phyloP scores from a whole-genome alignment of 495 filamentous ascomycete genomes.

The Geopyxis carbonaria region DNA sequence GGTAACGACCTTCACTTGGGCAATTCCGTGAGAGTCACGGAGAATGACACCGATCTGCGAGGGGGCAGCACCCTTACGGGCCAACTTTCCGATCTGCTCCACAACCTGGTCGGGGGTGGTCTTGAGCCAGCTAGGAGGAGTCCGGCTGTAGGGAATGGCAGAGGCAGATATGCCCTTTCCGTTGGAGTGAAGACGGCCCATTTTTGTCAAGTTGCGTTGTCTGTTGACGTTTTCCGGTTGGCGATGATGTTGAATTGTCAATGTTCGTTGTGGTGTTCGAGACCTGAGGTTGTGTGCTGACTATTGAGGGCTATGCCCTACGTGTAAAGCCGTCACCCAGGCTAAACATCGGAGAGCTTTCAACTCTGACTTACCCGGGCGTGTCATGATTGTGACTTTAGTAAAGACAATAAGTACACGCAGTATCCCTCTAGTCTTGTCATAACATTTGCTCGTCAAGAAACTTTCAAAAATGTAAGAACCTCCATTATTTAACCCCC shows the following conservation, averaged over 20 bases:
- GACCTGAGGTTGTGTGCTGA: no score
- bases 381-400: no score
- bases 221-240: constrained; percentile 1
- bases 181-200: constrained; percentile 98
- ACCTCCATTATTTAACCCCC: no score
- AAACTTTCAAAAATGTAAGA: no score
- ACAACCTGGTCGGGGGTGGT: constrained; percentile 56
- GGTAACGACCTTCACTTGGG: constrained; percentile 91
- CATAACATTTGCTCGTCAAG: no score
- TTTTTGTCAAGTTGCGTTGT: constrained; percentile 35
- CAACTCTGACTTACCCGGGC: no score
- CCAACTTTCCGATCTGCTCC: constrained; percentile 97
- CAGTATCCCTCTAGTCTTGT: no score
- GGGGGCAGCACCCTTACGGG: constrained; percentile 90
- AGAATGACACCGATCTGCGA: constrained; percentile 98
- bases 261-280: no score
- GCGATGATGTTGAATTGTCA: background rate
- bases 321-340: no score
- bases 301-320: no score
- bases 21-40: constrained; percentile 90
- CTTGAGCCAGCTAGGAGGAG: constrained; percentile 58
- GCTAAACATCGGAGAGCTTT: no score
- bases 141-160: constrained; percentile 90
- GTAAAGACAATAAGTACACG: no score
- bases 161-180: constrained; percentile 96